phyloP scores from a whole-genome alignment of 768 basidiomycete genomes.

The Kwoniella mangroviensis region DNA sequence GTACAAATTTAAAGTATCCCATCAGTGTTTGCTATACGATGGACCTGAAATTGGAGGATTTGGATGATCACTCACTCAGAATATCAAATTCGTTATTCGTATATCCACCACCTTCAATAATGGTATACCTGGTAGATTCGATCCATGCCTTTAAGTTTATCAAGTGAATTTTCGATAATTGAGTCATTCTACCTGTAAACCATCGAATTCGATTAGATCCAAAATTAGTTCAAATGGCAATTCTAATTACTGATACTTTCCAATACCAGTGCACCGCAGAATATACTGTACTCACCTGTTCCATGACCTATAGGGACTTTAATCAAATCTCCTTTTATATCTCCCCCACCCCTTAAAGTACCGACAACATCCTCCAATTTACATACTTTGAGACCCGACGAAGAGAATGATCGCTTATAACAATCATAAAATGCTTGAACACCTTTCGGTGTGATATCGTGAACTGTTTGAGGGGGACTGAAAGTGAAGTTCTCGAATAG shows the following conservation, averaged over 20 bases:
- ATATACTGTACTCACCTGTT: neutral
- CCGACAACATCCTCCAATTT: neutral
- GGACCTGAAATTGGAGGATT: neutral
- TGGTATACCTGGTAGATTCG: constrained; percentile 5
- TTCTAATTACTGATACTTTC: neutral
- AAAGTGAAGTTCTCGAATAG: constrained; percentile 30
- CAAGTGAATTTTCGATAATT: constrained; percentile 1
- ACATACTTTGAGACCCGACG: neutral
- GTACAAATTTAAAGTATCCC: no score
- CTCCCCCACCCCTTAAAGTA: neutral
- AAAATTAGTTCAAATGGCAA: neutral
- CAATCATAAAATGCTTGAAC: constrained; percentile 6
- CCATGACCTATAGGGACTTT: constrained; percentile 10
- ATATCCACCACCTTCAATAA: neutral
- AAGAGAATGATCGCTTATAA: neutral
- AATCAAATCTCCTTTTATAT: constrained; percentile 15
- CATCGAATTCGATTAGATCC: neutral
- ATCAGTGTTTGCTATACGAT: no score
- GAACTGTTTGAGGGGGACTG: neutral
- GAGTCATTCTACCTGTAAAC: neutral
- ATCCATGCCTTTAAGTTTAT: constrained; percentile 10
- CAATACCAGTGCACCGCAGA: no score
- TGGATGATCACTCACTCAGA: constrained; percentile 1
- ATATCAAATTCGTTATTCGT: constrained; percentile 7
- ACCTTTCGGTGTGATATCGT: neutral